A percentile compares a stretch with the other conserved stretches of the same genome.
Conservation (phyloP, 2,329 filamentous ascomycete species). For the Gliomastix tumulicola region DNA sequence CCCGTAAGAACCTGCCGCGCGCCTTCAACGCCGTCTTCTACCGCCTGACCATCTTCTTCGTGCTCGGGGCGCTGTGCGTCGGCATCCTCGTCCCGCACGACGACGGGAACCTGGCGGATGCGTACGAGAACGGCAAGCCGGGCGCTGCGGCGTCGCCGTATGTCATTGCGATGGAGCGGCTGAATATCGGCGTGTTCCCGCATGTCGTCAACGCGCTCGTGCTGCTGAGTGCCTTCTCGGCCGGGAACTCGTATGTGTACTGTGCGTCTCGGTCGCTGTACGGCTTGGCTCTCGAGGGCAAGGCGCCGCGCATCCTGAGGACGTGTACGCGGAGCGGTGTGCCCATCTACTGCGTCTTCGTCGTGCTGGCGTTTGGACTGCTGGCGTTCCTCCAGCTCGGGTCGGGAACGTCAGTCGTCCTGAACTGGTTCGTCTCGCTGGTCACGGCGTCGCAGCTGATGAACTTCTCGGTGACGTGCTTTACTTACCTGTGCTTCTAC, state of each 20-base stretch:
- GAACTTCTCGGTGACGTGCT: constrained; percentile 63
- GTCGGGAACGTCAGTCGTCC: constrained; percentile 55
- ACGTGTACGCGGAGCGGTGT: constrained; percentile 59
- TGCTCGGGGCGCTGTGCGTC: constrained; percentile 65
- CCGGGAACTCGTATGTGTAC: constrained; percentile 59
- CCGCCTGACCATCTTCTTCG: constrained; percentile 68
- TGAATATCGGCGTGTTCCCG: constrained; percentile 56
- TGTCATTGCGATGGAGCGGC: constrained; percentile 61
- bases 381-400: constrained; percentile 70
- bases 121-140: constrained; percentile 50
- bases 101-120: constrained; percentile 52
- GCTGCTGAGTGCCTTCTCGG: constrained; percentile 58
- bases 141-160: constrained; percentile 65
- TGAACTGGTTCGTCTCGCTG: constrained; percentile 64
- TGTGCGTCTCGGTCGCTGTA: constrained; percentile 63
- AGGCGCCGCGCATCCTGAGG: constrained; percentile 54
- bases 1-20: constrained; percentile 60
- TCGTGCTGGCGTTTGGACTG: constrained; percentile 61
- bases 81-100: constrained; percentile 67
- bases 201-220: constrained; percentile 70
- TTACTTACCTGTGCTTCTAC: constrained; percentile 67
- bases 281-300: constrained; percentile 61
- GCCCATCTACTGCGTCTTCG: constrained; percentile 64
- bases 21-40: constrained; percentile 78
- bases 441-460: constrained; percentile 70